These are phyloP conservation scores for Suillus paluster DNA, from an alignment of 768 basidiomycete genomes.

Conservation along the genomic window DNA sequence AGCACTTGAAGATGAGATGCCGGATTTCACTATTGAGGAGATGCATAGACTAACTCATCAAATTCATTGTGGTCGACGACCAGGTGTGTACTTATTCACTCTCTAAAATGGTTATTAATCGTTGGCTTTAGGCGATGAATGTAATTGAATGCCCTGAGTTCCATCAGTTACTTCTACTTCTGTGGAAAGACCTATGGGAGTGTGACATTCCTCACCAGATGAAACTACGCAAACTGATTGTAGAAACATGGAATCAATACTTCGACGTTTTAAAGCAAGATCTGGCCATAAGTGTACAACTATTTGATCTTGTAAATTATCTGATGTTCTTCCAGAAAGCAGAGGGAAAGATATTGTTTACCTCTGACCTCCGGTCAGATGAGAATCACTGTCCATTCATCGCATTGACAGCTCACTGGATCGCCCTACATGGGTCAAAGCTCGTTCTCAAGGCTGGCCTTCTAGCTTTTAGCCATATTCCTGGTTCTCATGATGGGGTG, in stretches of 20 bases:
- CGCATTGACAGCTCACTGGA: slow-evolving; percentile 39
- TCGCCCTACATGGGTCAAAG: not conserved
- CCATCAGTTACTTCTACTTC: not conserved
- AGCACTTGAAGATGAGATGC: not conserved
- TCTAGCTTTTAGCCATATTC: slow-evolving; percentile 18
- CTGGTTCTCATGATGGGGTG: slow-evolving; percentile 15
- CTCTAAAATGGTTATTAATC: not conserved
- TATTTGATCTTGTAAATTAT: not conserved
- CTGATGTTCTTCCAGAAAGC: not conserved
- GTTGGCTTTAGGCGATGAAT: slow-evolving; percentile 6
- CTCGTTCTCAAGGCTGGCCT: slow-evolving; percentile 7
- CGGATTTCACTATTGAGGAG: not conserved
- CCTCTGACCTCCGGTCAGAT: slow-evolving; percentile 41
- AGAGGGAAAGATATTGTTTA: slow-evolving; percentile 23
- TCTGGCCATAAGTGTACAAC: not conserved
- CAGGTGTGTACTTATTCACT: not conserved
- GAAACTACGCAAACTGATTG: slow-evolving; percentile 7
- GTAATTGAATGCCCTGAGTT: slow-evolving; percentile 5
- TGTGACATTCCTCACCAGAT: slow-evolving; percentile 16
- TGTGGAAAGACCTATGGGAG: slow-evolving; percentile 5
- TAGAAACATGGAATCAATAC: not conserved
- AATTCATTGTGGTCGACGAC: not conserved
- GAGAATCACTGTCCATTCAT: slow-evolving; percentile 29
- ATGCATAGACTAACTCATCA: not conserved
- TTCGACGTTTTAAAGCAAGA: slow-evolving; percentile 5